These are phyloP conservation scores for Bruguiera gymnorhiza DNA, from an alignment of 345 rosid species.

Conservation along the genomic window DNA sequence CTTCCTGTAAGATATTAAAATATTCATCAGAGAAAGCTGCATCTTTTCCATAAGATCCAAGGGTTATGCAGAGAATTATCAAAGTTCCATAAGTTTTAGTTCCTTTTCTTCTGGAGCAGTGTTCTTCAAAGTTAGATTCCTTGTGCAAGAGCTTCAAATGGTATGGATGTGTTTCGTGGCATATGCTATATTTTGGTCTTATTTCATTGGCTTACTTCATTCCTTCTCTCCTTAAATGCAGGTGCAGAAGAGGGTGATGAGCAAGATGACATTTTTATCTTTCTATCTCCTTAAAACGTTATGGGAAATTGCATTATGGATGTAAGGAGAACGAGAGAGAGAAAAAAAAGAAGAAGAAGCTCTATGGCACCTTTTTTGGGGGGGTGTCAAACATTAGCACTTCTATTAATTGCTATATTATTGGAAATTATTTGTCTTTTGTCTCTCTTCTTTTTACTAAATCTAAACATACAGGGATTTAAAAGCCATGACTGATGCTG, in stretches of 20 bases:
- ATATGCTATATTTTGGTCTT: background rate
- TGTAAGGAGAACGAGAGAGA: slow-evolving; percentile 50
- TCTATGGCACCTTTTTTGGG: background rate
- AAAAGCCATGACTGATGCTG: slow-evolving; percentile 87
- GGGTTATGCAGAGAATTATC: too few species aligned
- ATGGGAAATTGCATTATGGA: slow-evolving; percentile 85
- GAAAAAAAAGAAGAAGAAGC: background rate
- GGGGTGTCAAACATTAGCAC: background rate
- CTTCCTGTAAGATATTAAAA: too few species aligned
- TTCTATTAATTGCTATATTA: background rate
- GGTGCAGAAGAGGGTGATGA: slow-evolving; percentile 83
- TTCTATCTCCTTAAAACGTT: slow-evolving; percentile 85
- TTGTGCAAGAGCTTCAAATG: too few species aligned
- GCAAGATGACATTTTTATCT: slow-evolving; percentile 80
- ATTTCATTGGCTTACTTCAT: background rate
- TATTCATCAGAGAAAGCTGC: too few species aligned
- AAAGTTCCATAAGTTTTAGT: too few species aligned
- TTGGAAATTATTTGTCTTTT: background rate
- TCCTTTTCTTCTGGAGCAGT: background rate
- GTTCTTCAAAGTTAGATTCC: too few species aligned
- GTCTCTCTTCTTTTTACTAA: background rate
- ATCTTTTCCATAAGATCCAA: too few species aligned
- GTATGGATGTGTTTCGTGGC: background rate
- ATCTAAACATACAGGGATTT: slow-evolving; percentile 52
- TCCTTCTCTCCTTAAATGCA: slow-evolving; percentile 20